Percentiles rank a stretch among this genome's conserved stretches.
phyloP scores from a whole-genome alignment of 2,329 filamentous ascomycete species.

The Atkinsonella hypoxylon region DNA sequence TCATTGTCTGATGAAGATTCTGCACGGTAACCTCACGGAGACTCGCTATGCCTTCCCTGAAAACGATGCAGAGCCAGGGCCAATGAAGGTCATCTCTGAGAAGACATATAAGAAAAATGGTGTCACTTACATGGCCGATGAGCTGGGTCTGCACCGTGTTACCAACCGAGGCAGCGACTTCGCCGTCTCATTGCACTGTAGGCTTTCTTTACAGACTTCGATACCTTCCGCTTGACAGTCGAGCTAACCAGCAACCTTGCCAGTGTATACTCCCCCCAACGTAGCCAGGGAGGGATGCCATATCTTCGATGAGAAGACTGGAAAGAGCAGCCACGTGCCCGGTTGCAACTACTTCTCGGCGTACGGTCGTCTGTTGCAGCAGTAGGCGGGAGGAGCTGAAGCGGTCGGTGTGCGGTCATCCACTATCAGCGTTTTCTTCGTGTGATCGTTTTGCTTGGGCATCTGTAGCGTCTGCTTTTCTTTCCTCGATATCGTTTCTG shows the following conservation, averaged over 20 bases:
- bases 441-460: background rate
- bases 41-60: conserved; percentile 67
- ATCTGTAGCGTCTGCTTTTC: conserved; percentile 4
- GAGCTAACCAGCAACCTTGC: conserved; percentile 17
- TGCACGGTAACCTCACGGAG: conserved; percentile 68
- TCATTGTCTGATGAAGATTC: conserved; percentile 86
- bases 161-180: conserved; percentile 63
- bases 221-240: conserved; percentile 12
- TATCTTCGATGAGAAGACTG: conserved; percentile 67
- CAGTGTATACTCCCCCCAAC: conserved; percentile 79
- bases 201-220: conserved; percentile 15
- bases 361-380: conserved; percentile 38
- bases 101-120: conserved; percentile 57
- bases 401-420: background rate
- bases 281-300: conserved; percentile 73
- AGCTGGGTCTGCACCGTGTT: conserved; percentile 76
- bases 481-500: background rate
- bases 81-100: conserved; percentile 53
- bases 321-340: conserved; percentile 57
- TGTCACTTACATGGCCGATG: conserved; percentile 85
- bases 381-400: conserved; percentile 13
- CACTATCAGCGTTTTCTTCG: background rate
- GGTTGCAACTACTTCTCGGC: conserved; percentile 62
- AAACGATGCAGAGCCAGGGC: conserved; percentile 31
- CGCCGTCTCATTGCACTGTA: conserved; percentile 73